Conservation (phyloP, 805 yeast species). For the Metschnikowia kunwiensis region DNA sequence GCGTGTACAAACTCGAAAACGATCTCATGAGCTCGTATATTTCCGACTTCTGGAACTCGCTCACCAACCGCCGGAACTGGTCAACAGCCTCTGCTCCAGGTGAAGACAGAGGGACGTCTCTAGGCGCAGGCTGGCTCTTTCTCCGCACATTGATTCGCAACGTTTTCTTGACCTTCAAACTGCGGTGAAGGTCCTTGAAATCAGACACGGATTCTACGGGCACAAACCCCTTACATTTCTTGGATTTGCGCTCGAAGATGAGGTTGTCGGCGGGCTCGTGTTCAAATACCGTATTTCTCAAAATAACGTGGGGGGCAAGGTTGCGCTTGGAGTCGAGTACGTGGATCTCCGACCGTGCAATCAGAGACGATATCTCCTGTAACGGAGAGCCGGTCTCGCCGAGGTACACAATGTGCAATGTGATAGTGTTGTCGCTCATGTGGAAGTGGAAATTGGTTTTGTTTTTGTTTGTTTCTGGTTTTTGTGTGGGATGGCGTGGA, state of each 20-base stretch:
- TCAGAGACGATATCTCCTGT: too few species aligned
- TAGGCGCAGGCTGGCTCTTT: too few species aligned
- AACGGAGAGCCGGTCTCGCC: too few species aligned
- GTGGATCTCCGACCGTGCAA: constrained; percentile 3
- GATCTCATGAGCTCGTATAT: constrained; percentile 14
- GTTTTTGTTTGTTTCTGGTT: too few species aligned
- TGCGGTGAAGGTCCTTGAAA: constrained; percentile 42
- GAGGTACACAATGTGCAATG: too few species aligned
- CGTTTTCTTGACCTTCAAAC: constrained; percentile 47
- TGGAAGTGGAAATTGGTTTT: too few species aligned
- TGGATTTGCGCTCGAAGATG: constrained; percentile 42
- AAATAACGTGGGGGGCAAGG: constrained; percentile 4
- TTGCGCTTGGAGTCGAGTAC: constrained; percentile 1
- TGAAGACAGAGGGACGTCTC: too few species aligned
- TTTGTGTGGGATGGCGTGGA: too few species aligned
- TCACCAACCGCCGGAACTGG: constrained; percentile 11
- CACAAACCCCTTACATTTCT: constrained; percentile 41
- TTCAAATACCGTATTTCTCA: constrained; percentile 1
- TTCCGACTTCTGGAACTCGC: constrained; percentile 15
- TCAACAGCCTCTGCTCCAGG: constrained; percentile 7
- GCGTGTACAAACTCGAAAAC: constrained; percentile 9
- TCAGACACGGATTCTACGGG: constrained; percentile 38
- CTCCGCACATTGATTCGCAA: constrained; percentile 29
- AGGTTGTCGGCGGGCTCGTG: constrained; percentile 3
- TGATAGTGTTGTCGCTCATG: too few species aligned